Evolutionary conservation across 305 asterid species (phyloP).

Genomic region (Fraxinus baroniana): DNA sequence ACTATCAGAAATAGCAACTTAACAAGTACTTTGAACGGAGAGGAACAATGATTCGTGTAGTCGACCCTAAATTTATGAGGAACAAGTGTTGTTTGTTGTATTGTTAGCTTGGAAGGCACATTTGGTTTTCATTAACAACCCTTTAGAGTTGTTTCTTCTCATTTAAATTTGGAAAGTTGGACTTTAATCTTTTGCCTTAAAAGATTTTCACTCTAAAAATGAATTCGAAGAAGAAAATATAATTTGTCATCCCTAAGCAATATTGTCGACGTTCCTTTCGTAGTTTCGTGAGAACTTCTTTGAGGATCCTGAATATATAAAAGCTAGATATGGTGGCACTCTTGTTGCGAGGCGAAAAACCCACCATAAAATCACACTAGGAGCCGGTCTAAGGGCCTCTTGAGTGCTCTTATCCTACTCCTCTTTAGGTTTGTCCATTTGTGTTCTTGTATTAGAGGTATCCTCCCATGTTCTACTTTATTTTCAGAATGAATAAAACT

Average conservation of each 20-base stretch:
- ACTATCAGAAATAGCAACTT: background rate
- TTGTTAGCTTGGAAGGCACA: background rate
- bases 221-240: background rate
- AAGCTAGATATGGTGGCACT: background rate
- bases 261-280: background rate
- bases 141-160: background rate
- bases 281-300: too few relatives aligned
- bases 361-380: background rate
- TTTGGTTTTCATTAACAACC: background rate
- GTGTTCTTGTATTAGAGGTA: background rate
- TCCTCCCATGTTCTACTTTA: background rate
- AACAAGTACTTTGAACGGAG: background rate
- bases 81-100: background rate
- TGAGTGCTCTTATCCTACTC: background rate
- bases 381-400: background rate
- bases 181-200: background rate
- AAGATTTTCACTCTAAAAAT: background rate
- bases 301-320: background rate
- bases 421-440: background rate
- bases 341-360: background rate
- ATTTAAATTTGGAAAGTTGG: background rate
- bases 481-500: background rate
- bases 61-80: background rate
- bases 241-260: background rate
- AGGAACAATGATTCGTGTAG: background rate